Percentiles rank a stretch among this genome's conserved stretches.
phyloP scores from a whole-genome alignment of 1,139 yeast genomes.

The Candida frijolesensis region DNA sequence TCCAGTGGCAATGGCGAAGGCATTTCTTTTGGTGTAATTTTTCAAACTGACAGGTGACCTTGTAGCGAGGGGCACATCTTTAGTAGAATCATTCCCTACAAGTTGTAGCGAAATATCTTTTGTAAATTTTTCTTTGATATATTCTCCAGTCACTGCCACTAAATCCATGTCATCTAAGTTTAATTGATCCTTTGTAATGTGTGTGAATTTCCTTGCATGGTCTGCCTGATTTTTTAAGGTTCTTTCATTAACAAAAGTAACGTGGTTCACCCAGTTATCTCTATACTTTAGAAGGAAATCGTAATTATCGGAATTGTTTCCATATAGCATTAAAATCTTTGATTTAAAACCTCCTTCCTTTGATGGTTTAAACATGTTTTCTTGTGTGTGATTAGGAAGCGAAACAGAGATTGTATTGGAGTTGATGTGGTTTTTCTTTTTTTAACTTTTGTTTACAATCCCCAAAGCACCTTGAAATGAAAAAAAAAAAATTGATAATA shows the following conservation, averaged over 20 bases:
- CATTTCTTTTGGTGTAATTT: conserved; percentile 31
- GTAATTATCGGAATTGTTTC: conserved; percentile 34
- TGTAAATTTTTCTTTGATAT: conserved; percentile 10
- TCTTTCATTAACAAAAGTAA: conserved; percentile 35
- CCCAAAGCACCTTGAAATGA: too few species aligned
- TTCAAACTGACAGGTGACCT: conserved; percentile 15
- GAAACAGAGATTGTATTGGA: not conserved
- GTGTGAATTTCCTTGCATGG: conserved; percentile 5
- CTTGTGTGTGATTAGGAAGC: not conserved
- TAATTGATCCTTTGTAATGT: conserved; percentile 7
- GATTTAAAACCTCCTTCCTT: conserved; percentile 8
- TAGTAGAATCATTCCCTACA: not conserved
- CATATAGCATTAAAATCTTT: conserved; percentile 21
- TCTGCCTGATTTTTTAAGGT: conserved; percentile 4
- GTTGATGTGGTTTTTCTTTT: not conserved
- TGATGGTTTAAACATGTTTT: conserved; percentile 7
- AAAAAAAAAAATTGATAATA: too few species aligned
- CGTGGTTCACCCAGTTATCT: conserved; percentile 35
- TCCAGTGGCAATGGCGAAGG: conserved; percentile 54
- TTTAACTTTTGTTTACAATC: too few species aligned
- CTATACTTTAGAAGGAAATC: conserved; percentile 29
- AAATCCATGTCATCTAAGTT: conserved; percentile 10
- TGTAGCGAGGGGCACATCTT: conserved; percentile 3
- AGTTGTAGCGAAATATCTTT: not conserved
- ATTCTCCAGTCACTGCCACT: conserved; percentile 7